Conservation (phyloP, 805 yeast genomes). For the Zygosaccharomyces gambellarensis region DNA sequence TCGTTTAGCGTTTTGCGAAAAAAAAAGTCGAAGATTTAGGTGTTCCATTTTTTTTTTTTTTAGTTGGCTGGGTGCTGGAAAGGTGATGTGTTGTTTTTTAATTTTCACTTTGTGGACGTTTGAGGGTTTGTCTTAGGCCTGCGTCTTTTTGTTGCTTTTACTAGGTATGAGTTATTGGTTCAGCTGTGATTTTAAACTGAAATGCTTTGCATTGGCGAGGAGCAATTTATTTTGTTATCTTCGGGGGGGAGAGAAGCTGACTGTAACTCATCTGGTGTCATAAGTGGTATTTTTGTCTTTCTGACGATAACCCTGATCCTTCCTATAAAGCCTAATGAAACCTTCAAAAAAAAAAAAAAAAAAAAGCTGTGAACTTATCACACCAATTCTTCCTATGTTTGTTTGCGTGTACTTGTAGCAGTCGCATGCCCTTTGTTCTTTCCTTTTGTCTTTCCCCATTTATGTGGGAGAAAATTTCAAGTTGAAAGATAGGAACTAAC, state of each 20-base stretch:
- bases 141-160: not conserved
- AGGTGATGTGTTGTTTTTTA: not conserved
- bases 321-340: conserved; percentile 6
- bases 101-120: not conserved
- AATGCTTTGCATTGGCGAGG: conserved; percentile 14
- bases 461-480: not conserved
- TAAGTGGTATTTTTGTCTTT: not conserved
- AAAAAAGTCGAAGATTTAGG: not conserved
- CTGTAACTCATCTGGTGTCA: not conserved
- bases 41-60: not conserved
- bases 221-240: conserved; percentile 34
- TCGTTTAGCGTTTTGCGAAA: not conserved
- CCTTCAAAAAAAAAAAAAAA: conserved; percentile 4
- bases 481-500: conserved; percentile 12
- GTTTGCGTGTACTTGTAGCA: not conserved
- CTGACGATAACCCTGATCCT: not conserved
- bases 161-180: not conserved
- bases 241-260: conserved; percentile 12
- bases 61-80: conserved; percentile 1
- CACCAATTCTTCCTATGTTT: not conserved
- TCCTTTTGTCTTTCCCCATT: not conserved
- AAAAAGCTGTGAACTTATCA: not conserved
- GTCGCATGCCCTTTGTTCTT: conserved; percentile 2
- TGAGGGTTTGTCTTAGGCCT: not conserved
- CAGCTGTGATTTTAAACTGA: not conserved